phyloP scores from a whole-genome alignment of 2,329 filamentous ascomycete species.

The Talaromyces pinophilus region DNA sequence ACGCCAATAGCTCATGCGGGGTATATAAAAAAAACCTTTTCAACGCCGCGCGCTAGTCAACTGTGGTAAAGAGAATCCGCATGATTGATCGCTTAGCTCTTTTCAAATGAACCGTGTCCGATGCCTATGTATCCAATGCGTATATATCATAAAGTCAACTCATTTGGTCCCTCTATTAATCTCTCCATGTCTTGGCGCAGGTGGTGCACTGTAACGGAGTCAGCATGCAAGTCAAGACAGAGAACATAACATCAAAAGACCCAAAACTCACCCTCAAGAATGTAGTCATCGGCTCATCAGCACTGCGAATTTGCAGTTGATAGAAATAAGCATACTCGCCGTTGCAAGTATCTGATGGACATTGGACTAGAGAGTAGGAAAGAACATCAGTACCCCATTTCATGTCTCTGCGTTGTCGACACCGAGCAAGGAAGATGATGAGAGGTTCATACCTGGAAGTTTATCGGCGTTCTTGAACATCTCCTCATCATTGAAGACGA shows the following conservation, averaged over 20 bases:
- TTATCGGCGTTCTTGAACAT: constrained; percentile 92
- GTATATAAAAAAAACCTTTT: constrained; percentile 15
- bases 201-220: constrained; percentile 43
- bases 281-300: constrained; percentile 97
- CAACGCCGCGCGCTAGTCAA: constrained; percentile 17
- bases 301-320: constrained; percentile 95
- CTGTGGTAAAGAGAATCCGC: not conserved
- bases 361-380: constrained; percentile 63
- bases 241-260: not conserved
- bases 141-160: not conserved
- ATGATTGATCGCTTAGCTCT: not conserved
- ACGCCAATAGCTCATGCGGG: constrained; percentile 13
- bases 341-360: constrained; percentile 75
- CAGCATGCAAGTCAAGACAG: not conserved
- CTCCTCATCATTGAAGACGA: constrained; percentile 82
- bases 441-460: constrained; percentile 56
- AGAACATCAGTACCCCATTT: not conserved
- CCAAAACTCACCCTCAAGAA: constrained; percentile 74
- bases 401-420: not conserved
- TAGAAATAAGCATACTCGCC: constrained; percentile 88
- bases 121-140: not conserved
- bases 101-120: not conserved
- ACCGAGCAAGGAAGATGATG: not conserved
- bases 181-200: constrained; percentile 51
- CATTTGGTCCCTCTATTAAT: constrained; percentile 41